A percentile compares a stretch with the other conserved stretches of the same genome.
These are phyloP conservation scores for Diaporthe sp. DNA, from an alignment of 2,329 filamentous ascomycete genomes.

Conservation along the genomic window DNA sequence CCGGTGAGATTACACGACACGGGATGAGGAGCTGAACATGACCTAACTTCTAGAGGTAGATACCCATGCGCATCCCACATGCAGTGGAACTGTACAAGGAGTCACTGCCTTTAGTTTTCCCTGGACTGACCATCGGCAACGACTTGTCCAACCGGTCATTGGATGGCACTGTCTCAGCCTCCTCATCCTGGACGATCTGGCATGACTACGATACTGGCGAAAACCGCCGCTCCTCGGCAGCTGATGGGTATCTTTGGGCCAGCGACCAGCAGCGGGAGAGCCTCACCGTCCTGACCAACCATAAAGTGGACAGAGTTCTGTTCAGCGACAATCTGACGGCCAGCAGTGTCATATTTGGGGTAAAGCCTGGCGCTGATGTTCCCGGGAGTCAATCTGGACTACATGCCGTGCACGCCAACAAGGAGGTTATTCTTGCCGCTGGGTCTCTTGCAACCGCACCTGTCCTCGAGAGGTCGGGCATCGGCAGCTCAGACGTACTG, in stretches of 20 bases:
- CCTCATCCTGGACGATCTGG: slow-evolving; percentile 47
- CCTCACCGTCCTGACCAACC: slow-evolving; percentile 38
- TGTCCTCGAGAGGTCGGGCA: slow-evolving; percentile 40
- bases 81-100: slow-evolving; percentile 45
- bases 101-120: slow-evolving; percentile 42
- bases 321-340: slow-evolving; percentile 20
- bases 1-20: slow-evolving; percentile 37
- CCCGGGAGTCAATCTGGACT: slow-evolving; percentile 6
- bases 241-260: slow-evolving; percentile 43
- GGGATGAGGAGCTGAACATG: too few species aligned
- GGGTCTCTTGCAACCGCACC: slow-evolving; percentile 36
- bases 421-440: slow-evolving; percentile 38
- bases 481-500: slow-evolving; percentile 19
- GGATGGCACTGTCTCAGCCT: slow-evolving; percentile 44
- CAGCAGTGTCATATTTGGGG: slow-evolving; percentile 12
- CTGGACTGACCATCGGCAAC: slow-evolving; percentile 44
- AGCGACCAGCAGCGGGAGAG: slow-evolving; percentile 15
- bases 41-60: slow-evolving; percentile 27
- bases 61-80: slow-evolving; percentile 44
- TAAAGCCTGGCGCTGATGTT: not conserved
- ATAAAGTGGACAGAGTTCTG: slow-evolving; percentile 38
- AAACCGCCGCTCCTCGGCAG: slow-evolving; percentile 45
- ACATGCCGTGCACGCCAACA: slow-evolving; percentile 7
- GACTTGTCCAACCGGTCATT: slow-evolving; percentile 45
- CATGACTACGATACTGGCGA: slow-evolving; percentile 41